Percentiles rank a stretch among this genome's conserved stretches.
Evolutionary conservation across 768 basidiomycete species (phyloP).

Genomic region (Pholiota molesta): DNA sequence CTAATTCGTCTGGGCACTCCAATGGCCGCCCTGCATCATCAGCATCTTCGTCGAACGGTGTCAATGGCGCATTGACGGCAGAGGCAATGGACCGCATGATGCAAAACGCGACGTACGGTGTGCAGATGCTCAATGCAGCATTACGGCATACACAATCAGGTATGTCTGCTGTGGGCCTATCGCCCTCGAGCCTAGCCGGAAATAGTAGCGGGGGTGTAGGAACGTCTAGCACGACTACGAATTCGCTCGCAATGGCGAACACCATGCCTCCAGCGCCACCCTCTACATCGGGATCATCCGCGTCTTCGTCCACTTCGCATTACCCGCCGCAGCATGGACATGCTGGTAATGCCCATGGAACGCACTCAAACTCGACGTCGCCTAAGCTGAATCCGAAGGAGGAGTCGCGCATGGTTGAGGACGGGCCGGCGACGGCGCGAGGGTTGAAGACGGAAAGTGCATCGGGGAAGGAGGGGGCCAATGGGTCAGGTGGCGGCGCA

Average conservation of each 20-base stretch:
- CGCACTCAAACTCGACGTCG: constrained; percentile 13
- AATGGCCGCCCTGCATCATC: constrained; percentile 23
- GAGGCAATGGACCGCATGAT: constrained; percentile 45
- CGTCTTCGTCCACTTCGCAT: constrained; percentile 4
- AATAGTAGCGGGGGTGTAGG: background rate
- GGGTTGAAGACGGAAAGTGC: constrained; percentile 1
- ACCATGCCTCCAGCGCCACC: constrained; percentile 11
- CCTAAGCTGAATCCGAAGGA: constrained; percentile 17
- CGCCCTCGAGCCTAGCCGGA: background rate
- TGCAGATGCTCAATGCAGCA: constrained; percentile 50
- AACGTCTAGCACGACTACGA: constrained; percentile 9
- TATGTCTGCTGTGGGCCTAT: constrained; percentile 1
- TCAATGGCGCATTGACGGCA: constrained; percentile 19
- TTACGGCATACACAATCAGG: constrained; percentile 20
- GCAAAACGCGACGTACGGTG: constrained; percentile 44
- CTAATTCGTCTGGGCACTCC: background rate
- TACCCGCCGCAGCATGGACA: constrained; percentile 4
- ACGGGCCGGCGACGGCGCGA: constrained; percentile 2
- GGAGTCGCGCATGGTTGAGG: constrained; percentile 16
- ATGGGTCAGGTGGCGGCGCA: constrained; percentile 9
- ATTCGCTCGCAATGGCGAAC: constrained; percentile 19
- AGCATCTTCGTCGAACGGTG: constrained; percentile 16
- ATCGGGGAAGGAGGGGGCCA: constrained; percentile 9
- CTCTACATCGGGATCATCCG: constrained; percentile 8
- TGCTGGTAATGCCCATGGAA: background rate